Base-by-base conservation (phyloP, 768 basidiomycete species). In the Lyophyllum semitale region DNA sequence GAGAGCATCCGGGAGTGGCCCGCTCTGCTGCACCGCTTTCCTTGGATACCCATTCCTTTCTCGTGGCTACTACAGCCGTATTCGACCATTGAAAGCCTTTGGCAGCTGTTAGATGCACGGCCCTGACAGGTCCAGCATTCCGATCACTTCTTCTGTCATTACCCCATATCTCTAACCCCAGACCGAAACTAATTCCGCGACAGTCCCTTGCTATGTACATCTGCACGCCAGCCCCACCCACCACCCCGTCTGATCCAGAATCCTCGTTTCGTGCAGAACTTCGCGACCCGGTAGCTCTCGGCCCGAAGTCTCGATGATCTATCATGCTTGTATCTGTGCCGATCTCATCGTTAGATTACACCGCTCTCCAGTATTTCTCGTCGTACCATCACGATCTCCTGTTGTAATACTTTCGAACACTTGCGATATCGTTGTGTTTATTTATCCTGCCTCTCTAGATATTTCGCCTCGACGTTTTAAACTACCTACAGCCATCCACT, bases 91-190 rank as follows among this genome's bases (percentile, higher is more conserved):
- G 57, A 60, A 55, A 48, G 47, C 25, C 44, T 38, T 56, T 41
- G 54, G 43, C 37, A 44, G 44, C 23, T 6, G 25, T 41, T 40
- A 52, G 48, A 59, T 55, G 55, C 54, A 59, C 55, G 44, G 50
- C 40, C 47, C 45, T 55, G 49, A 59, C 27, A 22, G 45, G 44
- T 30, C 29, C 44, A 47, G 23, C 32, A 37, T 29, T 30, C 55
- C 55, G 53, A 60, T 60, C 59, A 60, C 17, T 53, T 33, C 48
- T 57, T 54, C 53, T 56, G 49, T 54, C 53, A 51, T 52, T 51
- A 22, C 51, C 52, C 55, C 59, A 49, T 43, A 49, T 47, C 47
- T 20, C 50, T 54, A 23, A 40, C 45, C 30, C 46, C 35, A 37
- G 35, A 17, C 25, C 50, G 35, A 15, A 42, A 29, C 51, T 26